Evolutionary conservation across 2,329 filamentous ascomycete species (phyloP), one percentile per base, ranked within the genome.

Genomic region (Huntiella omanensis): DNA sequence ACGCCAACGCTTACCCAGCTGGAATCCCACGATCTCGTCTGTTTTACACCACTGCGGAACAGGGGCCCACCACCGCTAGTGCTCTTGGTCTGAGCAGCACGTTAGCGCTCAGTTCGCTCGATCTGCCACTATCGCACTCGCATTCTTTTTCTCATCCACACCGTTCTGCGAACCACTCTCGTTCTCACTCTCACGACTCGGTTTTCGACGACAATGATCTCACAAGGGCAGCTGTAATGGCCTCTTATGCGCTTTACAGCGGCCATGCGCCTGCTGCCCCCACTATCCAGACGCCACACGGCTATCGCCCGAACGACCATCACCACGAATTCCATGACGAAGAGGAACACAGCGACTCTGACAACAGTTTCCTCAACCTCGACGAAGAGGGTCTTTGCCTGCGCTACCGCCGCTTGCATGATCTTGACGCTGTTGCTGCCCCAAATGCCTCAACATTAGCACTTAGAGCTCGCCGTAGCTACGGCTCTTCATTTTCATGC

Each of bases 1-100:
- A 28, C 43, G 43, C 43, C 44, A 45, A 42, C 33, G 44, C 46
- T 43, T 32, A 46, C 40, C 36, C 48, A 40, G 48, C 41, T 34
- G 36, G 48, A 49, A 49, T 47, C 40, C 48, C 48, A 46, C 43
- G 48, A 43, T 49, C 48, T 49, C 48, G 48, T 43, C 48, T 49
- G 32, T 43, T 49, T 17, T 49, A 49, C 39, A 47, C 48, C 33
- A 47, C 48, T 22, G 15, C 33, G 15, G 48, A 46, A 44, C 48
- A 49, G 48, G 48, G 48, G 35, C 33, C 33, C 19, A 39, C 46
- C 13, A 35, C 32, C 2, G 22, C 22, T 28, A 28, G 22, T 28
- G 22, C 22, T 28, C 22, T 28, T 13, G 40, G 44, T 13, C 44
- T 49, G 17, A 40, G 38, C 33, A 28, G 22, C 22, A 43, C 45